Base-by-base conservation (phyloP, 2,329 filamentous ascomycete genomes). In the Hypoxylon sp. region DNA sequence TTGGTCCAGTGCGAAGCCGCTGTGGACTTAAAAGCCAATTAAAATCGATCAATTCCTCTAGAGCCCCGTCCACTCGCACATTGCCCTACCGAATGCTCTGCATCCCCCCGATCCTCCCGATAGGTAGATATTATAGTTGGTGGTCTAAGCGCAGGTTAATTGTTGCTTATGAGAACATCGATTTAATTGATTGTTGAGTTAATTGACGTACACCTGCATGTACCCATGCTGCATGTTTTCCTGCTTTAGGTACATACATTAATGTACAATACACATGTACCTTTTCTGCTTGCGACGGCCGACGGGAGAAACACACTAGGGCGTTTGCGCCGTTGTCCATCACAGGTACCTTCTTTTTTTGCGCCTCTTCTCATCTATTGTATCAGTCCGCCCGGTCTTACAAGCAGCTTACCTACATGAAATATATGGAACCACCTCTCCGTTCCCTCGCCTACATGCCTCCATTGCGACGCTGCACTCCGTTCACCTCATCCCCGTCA, bases 31-130 rank as follows among this genome's bases (percentile, higher is more conserved):
- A 11, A 12, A n/a, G n/a, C 59, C 59, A 61, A 61, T 61, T 41
- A 51, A 7, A 31, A 19, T 12, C 12, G 15, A 32, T 43, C 9
- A 9, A 19, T 32, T 30, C 35, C 36, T n/a, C 25, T 16, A 32
- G 26, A 34, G 29, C 36, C 45, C 50, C 41, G 6, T 25, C 21
- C 21, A 25, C 52, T 25, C 17, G 21, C 25, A 43, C 41, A 46
- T 43, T 29, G 44, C 47, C 50, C 50, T 59, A 43, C 47, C 50
- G 50, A 51, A 55, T 59, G 44, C 44, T 57, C 49, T 59, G 52
- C 55, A 57, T 56, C 37, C 51, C n/a, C 43, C 57, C 44, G 51
- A 55, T 49, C 55, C 47, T 58, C 36, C 25, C 42, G 25, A 38
- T 31, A 37, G 9, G 44, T 25, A 46, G 15, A n/a, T n/a, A n/a